Evolutionary conservation across 768 basidiomycete genomes (phyloP).

Genomic region (Calvatia gigantea): DNA sequence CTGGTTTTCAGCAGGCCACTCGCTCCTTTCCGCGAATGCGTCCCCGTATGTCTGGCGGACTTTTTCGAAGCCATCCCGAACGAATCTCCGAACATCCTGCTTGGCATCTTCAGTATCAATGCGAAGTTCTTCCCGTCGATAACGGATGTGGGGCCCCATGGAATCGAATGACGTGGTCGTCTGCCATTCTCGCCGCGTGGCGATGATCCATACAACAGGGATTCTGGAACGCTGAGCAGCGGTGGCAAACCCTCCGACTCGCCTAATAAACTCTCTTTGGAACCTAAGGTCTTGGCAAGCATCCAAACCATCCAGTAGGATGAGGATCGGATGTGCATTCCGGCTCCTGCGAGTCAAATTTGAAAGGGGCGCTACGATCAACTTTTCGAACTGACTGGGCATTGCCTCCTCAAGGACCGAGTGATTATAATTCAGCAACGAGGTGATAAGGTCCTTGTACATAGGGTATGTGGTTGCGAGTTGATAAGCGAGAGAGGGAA

Average conservation of each 20-base stretch:
- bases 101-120: background rate
- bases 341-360: no score
- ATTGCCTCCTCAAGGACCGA: background rate
- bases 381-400: background rate
- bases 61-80: background rate
- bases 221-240: background rate
- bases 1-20: background rate
- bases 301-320: constrained; percentile 3
- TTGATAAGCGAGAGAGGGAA: constrained; percentile 7
- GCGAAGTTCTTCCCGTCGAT: background rate
- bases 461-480: background rate
- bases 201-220: background rate
- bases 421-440: background rate
- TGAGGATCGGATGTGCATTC: background rate
- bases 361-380: constrained; percentile 3
- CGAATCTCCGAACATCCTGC: background rate
- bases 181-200: constrained; percentile 1
- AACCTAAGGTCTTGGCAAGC: background rate
- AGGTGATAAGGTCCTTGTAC: background rate
- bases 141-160: background rate
- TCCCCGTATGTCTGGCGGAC: background rate
- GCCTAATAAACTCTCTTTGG: background rate
- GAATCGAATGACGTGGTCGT: background rate
- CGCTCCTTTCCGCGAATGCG: background rate
- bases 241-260: background rate